phyloP scores from a whole-genome alignment of 139 green algal species.

The Ettlia oleoabundans region DNA sequence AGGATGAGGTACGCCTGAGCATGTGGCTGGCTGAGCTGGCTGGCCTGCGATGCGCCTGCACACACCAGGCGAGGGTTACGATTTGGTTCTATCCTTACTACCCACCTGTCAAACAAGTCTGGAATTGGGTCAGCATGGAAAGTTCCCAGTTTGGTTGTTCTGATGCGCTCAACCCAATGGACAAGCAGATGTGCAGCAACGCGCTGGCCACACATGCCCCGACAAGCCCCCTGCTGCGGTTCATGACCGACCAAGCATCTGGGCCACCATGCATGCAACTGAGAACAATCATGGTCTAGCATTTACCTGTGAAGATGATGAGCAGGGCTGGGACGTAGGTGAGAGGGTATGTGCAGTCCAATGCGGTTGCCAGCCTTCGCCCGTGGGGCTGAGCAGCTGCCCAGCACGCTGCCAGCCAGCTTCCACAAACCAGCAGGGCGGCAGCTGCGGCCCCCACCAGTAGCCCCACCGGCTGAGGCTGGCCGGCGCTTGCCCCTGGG shows the following conservation, averaged over 20 bases:
- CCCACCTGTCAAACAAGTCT: no score
- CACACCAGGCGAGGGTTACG: no score
- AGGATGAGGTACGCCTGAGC: conserved; percentile 37
- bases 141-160: no score
- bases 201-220: no score
- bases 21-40: conserved; percentile 24
- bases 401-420: conserved; percentile 13
- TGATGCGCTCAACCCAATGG: no score
- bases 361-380: neutral
- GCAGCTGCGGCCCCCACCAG: conserved; percentile 18
- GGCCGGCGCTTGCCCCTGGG: neutral
- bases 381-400: neutral
- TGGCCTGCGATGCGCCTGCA: conserved; percentile 12
- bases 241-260: neutral
- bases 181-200: no score
- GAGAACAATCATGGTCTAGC: no score
- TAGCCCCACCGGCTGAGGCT: conserved; percentile 6
- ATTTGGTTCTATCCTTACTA: no score
- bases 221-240: no score
- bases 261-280: neutral
- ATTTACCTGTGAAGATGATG: conserved; percentile 30
- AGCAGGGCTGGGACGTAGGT: conserved; percentile 30
- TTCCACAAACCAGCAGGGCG: neutral
- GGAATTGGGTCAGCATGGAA: no score
- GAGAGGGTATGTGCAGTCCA: conserved; percentile 31